phyloP scores from a whole-genome alignment of 1,284 basidiomycete species.

The Papiliotrema laurentii region DNA sequence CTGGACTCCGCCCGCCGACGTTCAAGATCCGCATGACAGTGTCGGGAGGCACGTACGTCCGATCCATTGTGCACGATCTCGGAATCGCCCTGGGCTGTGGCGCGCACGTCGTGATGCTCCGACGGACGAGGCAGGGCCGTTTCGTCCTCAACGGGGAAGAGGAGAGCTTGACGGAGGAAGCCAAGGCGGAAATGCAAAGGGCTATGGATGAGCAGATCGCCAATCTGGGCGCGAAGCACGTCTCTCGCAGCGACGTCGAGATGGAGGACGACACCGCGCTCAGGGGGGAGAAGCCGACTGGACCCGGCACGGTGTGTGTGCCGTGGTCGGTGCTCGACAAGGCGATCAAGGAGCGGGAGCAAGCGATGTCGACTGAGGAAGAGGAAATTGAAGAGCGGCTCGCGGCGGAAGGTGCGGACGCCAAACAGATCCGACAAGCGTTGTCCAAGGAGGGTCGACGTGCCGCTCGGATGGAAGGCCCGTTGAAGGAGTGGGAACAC shows the following conservation, averaged over 20 bases:
- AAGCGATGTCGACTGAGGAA: constrained; percentile 48
- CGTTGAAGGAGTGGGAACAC: constrained; percentile 5
- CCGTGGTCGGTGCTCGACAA: constrained; percentile 73
- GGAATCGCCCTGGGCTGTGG: constrained; percentile 74
- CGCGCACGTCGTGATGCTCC: constrained; percentile 85
- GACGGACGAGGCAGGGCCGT: constrained; percentile 75
- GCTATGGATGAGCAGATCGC: constrained; percentile 11
- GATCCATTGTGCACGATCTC: constrained; percentile 86
- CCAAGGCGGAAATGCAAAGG: constrained; percentile 1
- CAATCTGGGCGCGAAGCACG: constrained; percentile 2
- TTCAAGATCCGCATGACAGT: constrained; percentile 88
- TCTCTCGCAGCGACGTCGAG: constrained; percentile 4
- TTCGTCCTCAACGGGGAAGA: constrained; percentile 57
- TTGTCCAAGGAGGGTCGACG: constrained; percentile 30
- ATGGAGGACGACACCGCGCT: background rate
- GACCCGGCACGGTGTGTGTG: constrained; percentile 54
- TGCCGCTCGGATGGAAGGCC: constrained; percentile 1
- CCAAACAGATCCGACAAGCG: constrained; percentile 24
- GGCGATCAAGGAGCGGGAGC: constrained; percentile 52
- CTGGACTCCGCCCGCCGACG: constrained; percentile 57
- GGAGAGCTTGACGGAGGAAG: constrained; percentile 13
- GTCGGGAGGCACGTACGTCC: constrained; percentile 94
- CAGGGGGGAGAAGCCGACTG: background rate
- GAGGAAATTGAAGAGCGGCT: constrained; percentile 42
- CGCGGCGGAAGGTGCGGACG: constrained; percentile 46